Evolutionary conservation across 805 yeast species (phyloP).

Genomic region (Cyberlindnera euphorbiae): DNA sequence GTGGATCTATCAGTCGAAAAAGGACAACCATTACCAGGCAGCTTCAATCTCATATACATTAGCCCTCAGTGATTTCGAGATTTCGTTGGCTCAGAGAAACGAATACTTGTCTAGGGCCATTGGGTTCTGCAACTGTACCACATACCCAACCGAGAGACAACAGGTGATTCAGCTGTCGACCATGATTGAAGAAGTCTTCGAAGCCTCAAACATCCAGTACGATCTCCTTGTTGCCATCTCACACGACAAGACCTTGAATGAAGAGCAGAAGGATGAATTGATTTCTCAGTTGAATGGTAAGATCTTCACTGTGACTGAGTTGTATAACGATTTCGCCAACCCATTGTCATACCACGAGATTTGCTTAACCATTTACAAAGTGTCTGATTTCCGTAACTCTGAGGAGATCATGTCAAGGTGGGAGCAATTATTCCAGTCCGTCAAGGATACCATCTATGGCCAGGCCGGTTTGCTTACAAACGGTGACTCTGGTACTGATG

Average conservation of each 20-base stretch:
- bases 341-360: conserved; percentile 85
- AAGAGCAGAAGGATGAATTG: conserved; percentile 46
- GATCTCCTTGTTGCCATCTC: conserved; percentile 43
- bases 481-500: neutral
- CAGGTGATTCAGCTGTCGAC: conserved; percentile 67
- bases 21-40: conserved; percentile 75
- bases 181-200: conserved; percentile 72
- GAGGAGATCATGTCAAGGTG: conserved; percentile 82
- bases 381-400: conserved; percentile 78
- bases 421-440: conserved; percentile 56
- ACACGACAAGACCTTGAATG: conserved; percentile 45
- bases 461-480: neutral
- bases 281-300: conserved; percentile 52
- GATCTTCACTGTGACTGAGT: conserved; percentile 66
- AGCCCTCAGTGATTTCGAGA: conserved; percentile 67
- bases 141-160: conserved; percentile 73
- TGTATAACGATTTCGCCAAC: conserved; percentile 82
- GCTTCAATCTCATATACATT: conserved; percentile 73
- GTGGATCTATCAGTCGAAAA: conserved; percentile 86
- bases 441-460: conserved; percentile 13
- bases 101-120: conserved; percentile 88
- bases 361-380: conserved; percentile 70
- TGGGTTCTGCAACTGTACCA: conserved; percentile 83
- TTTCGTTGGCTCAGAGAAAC: conserved; percentile 68
- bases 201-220: conserved; percentile 78